Conservation (phyloP, 2,329 filamentous ascomycete species). For the Penicillium concentricum region DNA sequence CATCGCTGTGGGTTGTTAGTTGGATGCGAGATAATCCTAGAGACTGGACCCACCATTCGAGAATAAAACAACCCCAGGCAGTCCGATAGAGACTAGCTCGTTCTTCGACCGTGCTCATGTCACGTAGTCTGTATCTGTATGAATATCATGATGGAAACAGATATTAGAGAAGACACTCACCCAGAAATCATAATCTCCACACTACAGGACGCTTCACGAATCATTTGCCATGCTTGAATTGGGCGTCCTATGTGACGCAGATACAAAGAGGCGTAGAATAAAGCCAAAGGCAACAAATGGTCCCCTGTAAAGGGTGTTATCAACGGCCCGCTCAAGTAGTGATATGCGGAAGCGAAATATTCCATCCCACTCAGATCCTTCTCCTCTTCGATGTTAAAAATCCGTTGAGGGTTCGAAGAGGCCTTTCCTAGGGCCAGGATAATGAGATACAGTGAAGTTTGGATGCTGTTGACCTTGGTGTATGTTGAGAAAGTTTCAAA, state of each 20-base stretch:
- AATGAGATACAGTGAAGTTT: conserved; percentile 13
- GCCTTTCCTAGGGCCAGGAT: conserved; percentile 16
- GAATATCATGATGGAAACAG: background rate
- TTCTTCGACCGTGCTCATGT: conserved; percentile 5
- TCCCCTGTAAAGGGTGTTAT: conserved; percentile 7
- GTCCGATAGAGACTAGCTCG: conserved; percentile 11
- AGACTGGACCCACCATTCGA: conserved; percentile 12
- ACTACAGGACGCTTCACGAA: conserved; percentile 11
- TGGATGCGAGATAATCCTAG: background rate
- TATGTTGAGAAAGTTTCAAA: conserved; percentile 12
- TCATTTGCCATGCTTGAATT: conserved; percentile 15
- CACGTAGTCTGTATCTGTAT: conserved; percentile 9
- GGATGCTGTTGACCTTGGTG: conserved; percentile 7
- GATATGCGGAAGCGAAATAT: conserved; percentile 17
- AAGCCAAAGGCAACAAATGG: conserved; percentile 11
- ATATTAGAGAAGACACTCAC: background rate
- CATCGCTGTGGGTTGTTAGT: conserved; percentile 11
- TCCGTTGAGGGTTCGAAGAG: conserved; percentile 2
- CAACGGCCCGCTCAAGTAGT: conserved; percentile 5
- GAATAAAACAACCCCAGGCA: conserved; percentile 19
- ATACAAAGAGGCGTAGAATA: conserved; percentile 20
- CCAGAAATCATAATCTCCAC: conserved; percentile 15
- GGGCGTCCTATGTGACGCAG: conserved; percentile 16
- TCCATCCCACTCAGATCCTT: conserved; percentile 10
- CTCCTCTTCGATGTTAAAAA: conserved; percentile 12